Evolutionary conservation across 129 eudicot species (phyloP).

Genomic region (Tagetes patula): DNA sequence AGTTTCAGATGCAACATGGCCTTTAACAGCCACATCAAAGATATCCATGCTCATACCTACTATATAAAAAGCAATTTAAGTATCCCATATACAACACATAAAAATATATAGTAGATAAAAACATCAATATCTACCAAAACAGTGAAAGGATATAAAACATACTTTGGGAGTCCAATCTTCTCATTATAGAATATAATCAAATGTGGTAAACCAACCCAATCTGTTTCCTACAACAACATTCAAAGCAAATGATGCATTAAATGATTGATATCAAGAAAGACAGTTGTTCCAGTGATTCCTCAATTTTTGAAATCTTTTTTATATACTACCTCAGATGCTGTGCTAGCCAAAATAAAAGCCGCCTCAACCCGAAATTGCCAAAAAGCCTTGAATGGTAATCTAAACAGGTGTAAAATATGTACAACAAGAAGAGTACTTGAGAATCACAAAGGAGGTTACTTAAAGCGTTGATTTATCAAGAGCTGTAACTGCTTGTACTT

Average conservation of each 20-base stretch:
- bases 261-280: slow-evolving; percentile 1
- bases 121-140: slow-evolving; percentile 12
- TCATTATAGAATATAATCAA: slow-evolving; percentile 73
- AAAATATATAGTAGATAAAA: too few relatives aligned
- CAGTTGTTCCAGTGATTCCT: neutral
- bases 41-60: too few relatives aligned
- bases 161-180: slow-evolving; percentile 91
- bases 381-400: slow-evolving; percentile 52
- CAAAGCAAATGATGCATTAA: slow-evolving; percentile 5
- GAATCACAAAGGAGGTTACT: slow-evolving; percentile 63
- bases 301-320: neutral
- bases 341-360: slow-evolving; percentile 80
- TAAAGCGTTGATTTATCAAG: slow-evolving; percentile 73
- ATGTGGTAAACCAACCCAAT: slow-evolving; percentile 81
- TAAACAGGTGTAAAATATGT: slow-evolving; percentile 12
- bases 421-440: slow-evolving; percentile 48
- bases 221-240: slow-evolving; percentile 67
- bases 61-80: too few relatives aligned
- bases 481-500: slow-evolving; percentile 76
- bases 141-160: slow-evolving; percentile 22
- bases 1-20: too few relatives aligned
- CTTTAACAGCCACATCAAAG: too few relatives aligned
- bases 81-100: too few relatives aligned
- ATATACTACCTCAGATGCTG: slow-evolving; percentile 68
- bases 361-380: slow-evolving; percentile 97